These are phyloP conservation scores for Terana coerulea DNA, from an alignment of 768 basidiomycete genomes.

Conservation along the genomic window DNA sequence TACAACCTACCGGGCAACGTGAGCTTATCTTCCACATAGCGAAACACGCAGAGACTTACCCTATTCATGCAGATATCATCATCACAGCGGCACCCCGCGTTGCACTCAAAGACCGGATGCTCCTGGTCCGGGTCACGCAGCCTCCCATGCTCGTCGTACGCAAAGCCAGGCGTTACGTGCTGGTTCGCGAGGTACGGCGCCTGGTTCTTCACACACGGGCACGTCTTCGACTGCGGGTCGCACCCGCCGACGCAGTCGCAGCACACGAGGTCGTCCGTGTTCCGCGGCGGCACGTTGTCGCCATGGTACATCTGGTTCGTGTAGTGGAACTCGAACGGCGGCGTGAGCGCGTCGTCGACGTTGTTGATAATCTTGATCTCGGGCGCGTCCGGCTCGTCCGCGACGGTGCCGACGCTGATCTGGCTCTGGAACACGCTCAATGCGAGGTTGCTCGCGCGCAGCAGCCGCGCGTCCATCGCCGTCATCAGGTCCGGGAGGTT, in stretches of 20 bases:
- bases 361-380: conserved; percentile 64
- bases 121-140: conserved; percentile 32
- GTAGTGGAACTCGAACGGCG: conserved; percentile 86
- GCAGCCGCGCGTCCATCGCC: conserved; percentile 36
- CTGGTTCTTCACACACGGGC: conserved; percentile 59
- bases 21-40: background rate
- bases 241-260: conserved; percentile 78
- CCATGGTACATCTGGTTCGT: conserved; percentile 79
- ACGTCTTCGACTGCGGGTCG: conserved; percentile 68
- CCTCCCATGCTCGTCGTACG: conserved; percentile 60
- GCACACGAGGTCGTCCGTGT: conserved; percentile 50
- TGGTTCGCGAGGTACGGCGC: conserved; percentile 10
- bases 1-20: conserved; percentile 55
- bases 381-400: conserved; percentile 68
- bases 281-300: conserved; percentile 63
- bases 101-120: conserved; percentile 83
- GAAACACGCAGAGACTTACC: conserved; percentile 39
- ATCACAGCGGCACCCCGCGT: conserved; percentile 74
- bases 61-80: conserved; percentile 73
- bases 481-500: conserved; percentile 66
- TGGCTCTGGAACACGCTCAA: conserved; percentile 57
- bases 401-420: conserved; percentile 60
- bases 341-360: conserved; percentile 64
- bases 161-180: conserved; percentile 46
- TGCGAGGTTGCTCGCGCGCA: conserved; percentile 37